Base-by-base conservation (phyloP, 2,329 filamentous ascomycete genomes). In the Cercospora sesami region DNA sequence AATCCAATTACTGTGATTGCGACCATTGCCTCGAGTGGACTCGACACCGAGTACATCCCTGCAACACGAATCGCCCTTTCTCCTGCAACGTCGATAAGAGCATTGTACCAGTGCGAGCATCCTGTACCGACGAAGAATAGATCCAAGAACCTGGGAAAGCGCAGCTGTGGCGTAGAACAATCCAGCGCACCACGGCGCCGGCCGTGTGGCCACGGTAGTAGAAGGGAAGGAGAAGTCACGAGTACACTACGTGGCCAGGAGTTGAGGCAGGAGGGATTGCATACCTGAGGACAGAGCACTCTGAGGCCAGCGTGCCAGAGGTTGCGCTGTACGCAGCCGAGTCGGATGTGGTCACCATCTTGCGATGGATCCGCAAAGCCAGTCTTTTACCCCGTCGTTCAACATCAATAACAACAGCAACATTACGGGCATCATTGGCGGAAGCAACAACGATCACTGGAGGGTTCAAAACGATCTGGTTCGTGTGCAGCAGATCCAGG, bases 391-490 rank as follows among this genome's bases (percentile, higher is more conserved):
- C 72, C 88, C 87, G 72, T 85, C 67, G 30, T 68, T 61, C 58
- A 63, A n/a, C 53, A 63, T 31, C 55, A 68, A 53, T 45, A 68
- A 57, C 62, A 68, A 61, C 64, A 64, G 62, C 66, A 68, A 39
- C 16, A 59, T 48, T 53, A 63, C 33, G 53, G 57, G 61, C 39
- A 65, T 63, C 39, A 60, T 84, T 78, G 72, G 65, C 48, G 72
- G 66, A 53, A 75, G 74, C 66, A 86, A 87, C 23, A 10, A 10
- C 81, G 87, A 90, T 78, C 81, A 87, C 75, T 90, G 88, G 87
- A 85, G 86, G 71, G 80, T 90, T 69, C 86, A 89, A 73, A 84
- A 85, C 77, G 87, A 89, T 71, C 82, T 90, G 76, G 85, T 86
- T 73, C 84, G 86, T 68, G 80, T 90, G 42, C 87, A 88, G 73